phyloP scores from a whole-genome alignment of 495 filamentous ascomycete species.

The Neurospora tetrasperma region DNA sequence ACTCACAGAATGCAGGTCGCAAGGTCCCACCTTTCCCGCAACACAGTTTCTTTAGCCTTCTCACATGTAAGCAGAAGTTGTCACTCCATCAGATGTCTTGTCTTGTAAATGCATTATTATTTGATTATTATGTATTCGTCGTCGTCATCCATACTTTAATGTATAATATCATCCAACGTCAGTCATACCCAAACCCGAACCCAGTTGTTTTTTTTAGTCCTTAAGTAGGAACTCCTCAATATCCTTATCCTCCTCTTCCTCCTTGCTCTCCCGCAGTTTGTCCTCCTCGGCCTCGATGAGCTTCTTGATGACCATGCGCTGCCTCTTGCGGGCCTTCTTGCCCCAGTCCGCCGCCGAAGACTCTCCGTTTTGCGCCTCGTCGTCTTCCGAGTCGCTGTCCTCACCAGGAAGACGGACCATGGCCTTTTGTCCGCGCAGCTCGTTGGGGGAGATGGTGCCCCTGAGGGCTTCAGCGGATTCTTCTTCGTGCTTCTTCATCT shows the following conservation, averaged over 20 bases:
- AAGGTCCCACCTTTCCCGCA: neutral
- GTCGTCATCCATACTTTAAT: neutral
- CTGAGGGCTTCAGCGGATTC: constrained; percentile 22
- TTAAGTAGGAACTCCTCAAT: constrained; percentile 62
- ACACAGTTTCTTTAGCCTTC: neutral
- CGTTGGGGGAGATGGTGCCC: constrained; percentile 38
- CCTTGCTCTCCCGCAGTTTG: constrained; percentile 31
- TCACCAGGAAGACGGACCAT: constrained; percentile 42
- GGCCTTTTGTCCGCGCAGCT: constrained; percentile 35
- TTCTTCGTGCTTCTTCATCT: constrained; percentile 37
- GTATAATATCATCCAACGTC: neutral
- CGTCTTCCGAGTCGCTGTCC: constrained; percentile 43
- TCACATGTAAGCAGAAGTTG: neutral
- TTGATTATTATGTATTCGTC: neutral
- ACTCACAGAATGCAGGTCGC: neutral
- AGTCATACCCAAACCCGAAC: neutral
- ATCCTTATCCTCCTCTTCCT: constrained; percentile 55
- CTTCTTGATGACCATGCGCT: constrained; percentile 50
- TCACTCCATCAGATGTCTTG: neutral
- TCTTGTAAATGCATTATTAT: neutral
- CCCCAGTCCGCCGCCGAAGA: constrained; percentile 41
- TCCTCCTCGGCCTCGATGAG: constrained; percentile 42
- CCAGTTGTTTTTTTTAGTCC: constrained; percentile 4
- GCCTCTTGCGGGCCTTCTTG: constrained; percentile 51
- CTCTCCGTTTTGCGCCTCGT: constrained; percentile 20